Percentiles rank a stretch among this genome's conserved stretches.
These are phyloP conservation scores for Nicotiana obtusifolia DNA, from an alignment of 257 asterid species.

Conservation along the genomic window DNA sequence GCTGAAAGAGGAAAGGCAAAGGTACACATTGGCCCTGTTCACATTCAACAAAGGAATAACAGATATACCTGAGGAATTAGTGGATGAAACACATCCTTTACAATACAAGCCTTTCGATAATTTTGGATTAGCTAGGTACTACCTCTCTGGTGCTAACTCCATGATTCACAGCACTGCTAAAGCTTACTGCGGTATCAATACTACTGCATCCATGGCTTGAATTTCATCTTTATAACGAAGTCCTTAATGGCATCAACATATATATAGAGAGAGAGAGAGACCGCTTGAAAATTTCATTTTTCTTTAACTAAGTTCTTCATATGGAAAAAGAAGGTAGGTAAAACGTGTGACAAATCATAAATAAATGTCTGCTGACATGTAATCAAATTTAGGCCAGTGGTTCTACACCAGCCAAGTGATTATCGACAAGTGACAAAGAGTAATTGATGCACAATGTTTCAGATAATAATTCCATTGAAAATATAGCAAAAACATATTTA, in stretches of 20 bases:
- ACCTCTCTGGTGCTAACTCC: conserved; percentile 2
- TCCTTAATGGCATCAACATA: no score
- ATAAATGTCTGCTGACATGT: no score
- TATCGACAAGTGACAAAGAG: no score
- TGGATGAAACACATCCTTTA: conserved; percentile 48
- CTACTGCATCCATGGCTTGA: neutral
- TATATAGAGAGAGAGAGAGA: no score
- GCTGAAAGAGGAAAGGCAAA: conserved; percentile 34
- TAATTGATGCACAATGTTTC: no score
- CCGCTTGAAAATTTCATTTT: no score
- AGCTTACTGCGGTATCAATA: conserved; percentile 11
- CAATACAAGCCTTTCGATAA: conserved; percentile 44
- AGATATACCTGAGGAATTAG: conserved; percentile 44
- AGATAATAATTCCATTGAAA: no score
- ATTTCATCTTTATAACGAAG: neutral
- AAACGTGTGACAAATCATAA: no score
- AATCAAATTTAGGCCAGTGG: no score
- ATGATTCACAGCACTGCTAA: conserved; percentile 6
- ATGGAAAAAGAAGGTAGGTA: no score
- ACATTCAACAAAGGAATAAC: conserved; percentile 44
- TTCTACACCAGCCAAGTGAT: no score
- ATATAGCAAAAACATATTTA: neutral
- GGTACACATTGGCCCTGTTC: conserved; percentile 44
- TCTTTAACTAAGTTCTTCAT: no score
- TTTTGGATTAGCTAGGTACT: conserved; percentile 35